phyloP scores from a whole-genome alignment of 2,329 filamentous ascomycete genomes.

The Aspergillus thermomutatus region DNA sequence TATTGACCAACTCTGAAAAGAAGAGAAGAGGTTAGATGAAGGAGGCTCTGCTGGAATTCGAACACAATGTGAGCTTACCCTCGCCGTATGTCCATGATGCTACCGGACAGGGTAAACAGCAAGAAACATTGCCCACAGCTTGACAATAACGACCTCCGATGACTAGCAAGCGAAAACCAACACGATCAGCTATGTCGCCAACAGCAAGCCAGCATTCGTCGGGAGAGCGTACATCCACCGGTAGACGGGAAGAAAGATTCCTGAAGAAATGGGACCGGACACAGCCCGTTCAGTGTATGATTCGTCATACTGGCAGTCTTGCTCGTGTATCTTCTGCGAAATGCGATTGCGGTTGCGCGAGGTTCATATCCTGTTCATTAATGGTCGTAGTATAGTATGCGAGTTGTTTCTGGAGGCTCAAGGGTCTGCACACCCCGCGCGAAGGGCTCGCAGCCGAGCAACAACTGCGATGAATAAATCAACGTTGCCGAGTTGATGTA shows the following conservation, averaged over 20 bases:
- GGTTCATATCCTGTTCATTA: constrained; percentile 11
- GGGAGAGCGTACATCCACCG: constrained; percentile 61
- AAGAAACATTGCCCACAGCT: constrained; percentile 52
- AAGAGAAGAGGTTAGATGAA: too few relatives aligned
- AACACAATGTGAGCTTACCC: constrained; percentile 35
- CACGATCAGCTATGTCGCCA: constrained; percentile 4
- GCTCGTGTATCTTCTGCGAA: neutral
- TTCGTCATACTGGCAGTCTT: constrained; percentile 20
- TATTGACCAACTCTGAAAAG: constrained; percentile 41
- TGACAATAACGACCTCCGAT: constrained; percentile 61
- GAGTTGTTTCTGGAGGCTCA: neutral
- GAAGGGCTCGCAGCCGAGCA: constrained; percentile 19
- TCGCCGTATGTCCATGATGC: constrained; percentile 70
- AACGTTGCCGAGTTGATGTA: constrained; percentile 4
- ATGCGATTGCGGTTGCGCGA: constrained; percentile 9
- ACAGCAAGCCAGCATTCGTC: neutral
- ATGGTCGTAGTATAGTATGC: neutral
- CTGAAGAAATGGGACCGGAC: constrained; percentile 68
- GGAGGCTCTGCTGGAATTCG: neutral
- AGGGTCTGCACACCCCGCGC: constrained; percentile 15
- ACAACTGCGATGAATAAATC: constrained; percentile 9
- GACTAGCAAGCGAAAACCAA: constrained; percentile 43
- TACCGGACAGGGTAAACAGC: constrained; percentile 87
- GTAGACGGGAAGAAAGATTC: constrained; percentile 55
- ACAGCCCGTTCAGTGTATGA: constrained; percentile 45